Percentiles rank a stretch among this genome's conserved stretches.
Conservation (phyloP, 2,329 filamentous ascomycete genomes). For the Colletotrichum sp. region DNA sequence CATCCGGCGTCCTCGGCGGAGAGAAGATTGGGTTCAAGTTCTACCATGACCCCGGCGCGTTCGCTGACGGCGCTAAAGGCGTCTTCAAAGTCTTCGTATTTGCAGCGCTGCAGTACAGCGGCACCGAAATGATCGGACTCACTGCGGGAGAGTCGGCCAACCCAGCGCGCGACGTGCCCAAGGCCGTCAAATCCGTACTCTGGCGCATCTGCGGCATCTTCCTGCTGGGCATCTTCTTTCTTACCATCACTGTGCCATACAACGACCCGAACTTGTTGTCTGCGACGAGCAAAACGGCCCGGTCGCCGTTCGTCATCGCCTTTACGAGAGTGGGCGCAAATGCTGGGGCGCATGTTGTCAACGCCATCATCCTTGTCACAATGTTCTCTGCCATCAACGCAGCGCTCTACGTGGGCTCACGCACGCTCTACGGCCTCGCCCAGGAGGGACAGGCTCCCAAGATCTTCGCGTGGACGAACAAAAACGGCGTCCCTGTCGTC, state of each 20-base stretch:
- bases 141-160: constrained; percentile 36
- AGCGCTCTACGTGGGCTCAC: constrained; percentile 59
- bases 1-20: constrained; percentile 23
- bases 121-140: constrained; percentile 24
- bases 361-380: constrained; percentile 58
- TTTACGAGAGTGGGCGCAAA: constrained; percentile 57
- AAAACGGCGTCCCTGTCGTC: constrained; percentile 40
- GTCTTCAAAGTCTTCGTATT: constrained; percentile 26
- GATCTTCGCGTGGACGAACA: constrained; percentile 55
- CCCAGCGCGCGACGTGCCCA: constrained; percentile 46
- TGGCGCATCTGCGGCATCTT: constrained; percentile 41
- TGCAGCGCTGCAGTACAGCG: constrained; percentile 25
- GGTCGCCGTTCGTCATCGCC: constrained; percentile 54
- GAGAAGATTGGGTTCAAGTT: constrained; percentile 24
- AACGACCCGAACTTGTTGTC: constrained; percentile 55
- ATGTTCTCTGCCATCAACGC: constrained; percentile 56
- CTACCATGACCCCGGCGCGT: constrained; percentile 17
- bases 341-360: constrained; percentile 59
- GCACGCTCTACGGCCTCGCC: constrained; percentile 61
- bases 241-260: constrained; percentile 58
- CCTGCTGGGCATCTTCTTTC: constrained; percentile 54
- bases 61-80: constrained; percentile 26
- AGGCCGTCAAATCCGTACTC: constrained; percentile 26
- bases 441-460: constrained; percentile 54
- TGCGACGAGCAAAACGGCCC: constrained; percentile 46